Evolutionary conservation across 371 early-diverging fungal species (phyloP).

Genomic region (Fennellomyces sp.): DNA sequence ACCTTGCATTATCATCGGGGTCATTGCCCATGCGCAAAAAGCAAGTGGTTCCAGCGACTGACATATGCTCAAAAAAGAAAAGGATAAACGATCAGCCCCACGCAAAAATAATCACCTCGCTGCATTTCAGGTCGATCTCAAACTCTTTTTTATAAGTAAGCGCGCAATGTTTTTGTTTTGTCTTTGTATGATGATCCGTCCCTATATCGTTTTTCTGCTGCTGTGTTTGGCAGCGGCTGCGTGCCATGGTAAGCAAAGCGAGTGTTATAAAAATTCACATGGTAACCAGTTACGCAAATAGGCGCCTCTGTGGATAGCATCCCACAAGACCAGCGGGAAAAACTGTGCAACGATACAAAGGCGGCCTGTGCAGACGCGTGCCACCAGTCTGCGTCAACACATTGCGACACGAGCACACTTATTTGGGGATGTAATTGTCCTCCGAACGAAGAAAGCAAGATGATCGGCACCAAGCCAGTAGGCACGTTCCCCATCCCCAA

Average conservation of each 20-base stretch:
- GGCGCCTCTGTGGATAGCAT: neutral
- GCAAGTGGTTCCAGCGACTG: neutral
- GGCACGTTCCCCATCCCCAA: conserved; percentile 8
- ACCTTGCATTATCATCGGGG: conserved; percentile 17
- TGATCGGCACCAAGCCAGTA: neutral
- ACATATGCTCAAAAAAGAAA: neutral
- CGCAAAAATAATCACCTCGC: neutral
- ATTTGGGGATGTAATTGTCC: conserved; percentile 5
- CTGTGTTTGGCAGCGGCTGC: too few relatives aligned
- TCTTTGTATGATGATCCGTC: too few relatives aligned
- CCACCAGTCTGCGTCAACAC: neutral
- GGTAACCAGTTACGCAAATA: neutral
- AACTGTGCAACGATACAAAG: conserved; percentile 5
- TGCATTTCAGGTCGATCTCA: too few relatives aligned
- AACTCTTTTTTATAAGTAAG: neutral
- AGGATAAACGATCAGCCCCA: neutral
- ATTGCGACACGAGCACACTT: neutral
- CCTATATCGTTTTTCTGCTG: neutral
- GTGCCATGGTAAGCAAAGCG: too few relatives aligned
- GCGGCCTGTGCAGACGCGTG: conserved; percentile 6
- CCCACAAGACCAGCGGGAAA: neutral
- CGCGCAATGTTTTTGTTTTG: neutral
- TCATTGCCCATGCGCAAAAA: conserved; percentile 19
- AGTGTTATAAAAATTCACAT: too few relatives aligned
- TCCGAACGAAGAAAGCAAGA: neutral